These are phyloP conservation scores for Eucalyptus victrix DNA, from an alignment of 345 rosid species.

Conservation along the genomic window DNA sequence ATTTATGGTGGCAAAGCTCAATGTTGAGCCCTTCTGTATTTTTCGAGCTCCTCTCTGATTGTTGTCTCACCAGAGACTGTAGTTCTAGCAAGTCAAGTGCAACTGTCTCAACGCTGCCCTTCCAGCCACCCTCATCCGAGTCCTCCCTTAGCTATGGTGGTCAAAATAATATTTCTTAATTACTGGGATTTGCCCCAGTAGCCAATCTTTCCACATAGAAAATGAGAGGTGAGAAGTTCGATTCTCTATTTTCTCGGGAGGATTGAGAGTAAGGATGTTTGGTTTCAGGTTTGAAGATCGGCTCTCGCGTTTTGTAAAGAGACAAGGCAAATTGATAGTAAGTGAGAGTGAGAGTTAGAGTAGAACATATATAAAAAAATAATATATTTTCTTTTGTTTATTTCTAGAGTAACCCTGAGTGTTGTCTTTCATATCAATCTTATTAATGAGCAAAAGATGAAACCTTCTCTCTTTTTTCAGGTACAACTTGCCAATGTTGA, in stretches of 20 bases:
- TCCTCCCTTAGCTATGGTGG: neutral
- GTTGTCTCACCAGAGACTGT: accelerated
- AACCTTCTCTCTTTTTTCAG: neutral
- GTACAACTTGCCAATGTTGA: neutral
- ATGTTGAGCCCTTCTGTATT: too few species aligned
- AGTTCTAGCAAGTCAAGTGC: too few species aligned
- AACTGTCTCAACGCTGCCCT: accelerated
- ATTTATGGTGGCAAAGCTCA: neutral
- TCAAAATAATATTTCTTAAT: too few species aligned
- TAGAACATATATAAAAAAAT: too few species aligned
- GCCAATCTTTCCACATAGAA: accelerated
- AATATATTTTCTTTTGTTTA: too few species aligned
- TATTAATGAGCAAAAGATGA: neutral
- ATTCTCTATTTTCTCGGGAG: accelerated
- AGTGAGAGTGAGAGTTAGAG: too few species aligned
- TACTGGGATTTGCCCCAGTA: accelerated
- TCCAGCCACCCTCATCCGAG: neutral
- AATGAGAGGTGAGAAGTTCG: accelerated
- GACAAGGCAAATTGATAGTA: too few species aligned
- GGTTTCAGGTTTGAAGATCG: accelerated
- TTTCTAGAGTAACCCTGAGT: neutral
- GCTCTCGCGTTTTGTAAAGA: accelerated
- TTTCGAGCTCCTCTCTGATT: neutral
- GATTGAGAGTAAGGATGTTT: too few species aligned
- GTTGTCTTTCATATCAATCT: neutral